These are phyloP conservation scores for Meripilus lineatus DNA, from an alignment of 1,284 basidiomycete genomes.

Conservation along the genomic window DNA sequence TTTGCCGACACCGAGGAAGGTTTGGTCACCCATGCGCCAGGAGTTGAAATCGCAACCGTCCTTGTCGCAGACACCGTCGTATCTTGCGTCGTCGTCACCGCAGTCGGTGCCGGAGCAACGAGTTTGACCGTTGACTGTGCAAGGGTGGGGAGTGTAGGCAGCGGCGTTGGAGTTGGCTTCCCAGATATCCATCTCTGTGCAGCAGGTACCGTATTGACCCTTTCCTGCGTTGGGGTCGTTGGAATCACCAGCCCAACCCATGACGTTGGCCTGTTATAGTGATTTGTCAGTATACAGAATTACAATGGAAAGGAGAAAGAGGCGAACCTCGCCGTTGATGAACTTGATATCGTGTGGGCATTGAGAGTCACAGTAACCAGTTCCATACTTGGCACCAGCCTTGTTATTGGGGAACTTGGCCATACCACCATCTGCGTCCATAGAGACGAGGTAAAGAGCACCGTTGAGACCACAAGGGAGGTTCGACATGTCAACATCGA, in stretches of 20 bases:
- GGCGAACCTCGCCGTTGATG: constrained; percentile 40
- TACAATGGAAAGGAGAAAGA: constrained; percentile 8
- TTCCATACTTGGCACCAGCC: constrained; percentile 43
- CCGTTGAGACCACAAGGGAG: constrained; percentile 38
- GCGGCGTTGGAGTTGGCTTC: constrained; percentile 48
- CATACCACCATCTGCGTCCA: constrained; percentile 53
- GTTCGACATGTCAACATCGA: constrained; percentile 46
- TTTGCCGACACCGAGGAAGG: constrained; percentile 43
- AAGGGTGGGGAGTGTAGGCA: constrained; percentile 50
- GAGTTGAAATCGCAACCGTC: constrained; percentile 56
- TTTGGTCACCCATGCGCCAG: constrained; percentile 45
- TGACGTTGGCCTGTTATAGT: constrained; percentile 28
- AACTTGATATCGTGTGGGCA: constrained; percentile 32
- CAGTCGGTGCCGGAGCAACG: constrained; percentile 31
- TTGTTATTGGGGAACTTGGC: constrained; percentile 45
- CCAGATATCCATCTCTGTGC: constrained; percentile 57
- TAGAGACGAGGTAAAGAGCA: constrained; percentile 34
- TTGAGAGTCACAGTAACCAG: constrained; percentile 31
- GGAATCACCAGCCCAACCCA: constrained; percentile 29
- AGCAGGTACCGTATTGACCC: constrained; percentile 45
- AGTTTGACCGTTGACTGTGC: constrained; percentile 35
- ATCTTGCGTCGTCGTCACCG: constrained; percentile 27
- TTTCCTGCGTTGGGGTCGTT: constrained; percentile 33
- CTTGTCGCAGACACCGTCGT: constrained; percentile 40
- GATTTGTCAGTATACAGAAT: constrained; percentile 9